A percentile compares a stretch with the other conserved stretches of the same genome.
phyloP scores from a whole-genome alignment of 352 stramenopile genomes.

The Phytophthora sansomeana region DNA sequence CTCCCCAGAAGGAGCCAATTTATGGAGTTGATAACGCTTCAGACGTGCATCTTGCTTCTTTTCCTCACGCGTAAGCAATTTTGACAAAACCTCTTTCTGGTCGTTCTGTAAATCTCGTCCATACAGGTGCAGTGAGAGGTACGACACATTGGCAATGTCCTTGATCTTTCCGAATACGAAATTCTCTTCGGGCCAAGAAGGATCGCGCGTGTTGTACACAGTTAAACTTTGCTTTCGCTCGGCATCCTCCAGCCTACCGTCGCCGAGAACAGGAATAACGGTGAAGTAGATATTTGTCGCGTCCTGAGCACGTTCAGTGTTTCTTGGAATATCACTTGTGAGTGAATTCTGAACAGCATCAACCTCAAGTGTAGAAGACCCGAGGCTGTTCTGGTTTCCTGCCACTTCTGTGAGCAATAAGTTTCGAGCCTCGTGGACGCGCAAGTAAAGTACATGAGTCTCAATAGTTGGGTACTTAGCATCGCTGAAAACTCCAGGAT shows the following conservation, averaged over 20 bases:
- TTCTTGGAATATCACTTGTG: constrained; percentile 14
- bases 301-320: constrained; percentile 14
- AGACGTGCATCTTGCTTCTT: constrained; percentile 39
- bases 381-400: constrained; percentile 4
- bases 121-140: constrained; percentile 79
- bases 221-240: constrained; percentile 72
- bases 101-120: constrained; percentile 57
- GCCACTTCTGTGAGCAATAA: constrained; percentile 35
- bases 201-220: constrained; percentile 68
- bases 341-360: constrained; percentile 1
- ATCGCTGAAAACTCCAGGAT: constrained; percentile 70
- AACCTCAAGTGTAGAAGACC: constrained; percentile 4
- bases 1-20: constrained; percentile 58
- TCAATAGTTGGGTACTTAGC: constrained; percentile 32
- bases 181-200: constrained; percentile 66
- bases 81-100: constrained; percentile 34
- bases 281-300: constrained; percentile 74
- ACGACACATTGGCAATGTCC: constrained; percentile 58
- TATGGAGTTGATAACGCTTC: constrained; percentile 60
- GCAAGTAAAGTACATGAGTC: constrained; percentile 56
- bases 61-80: constrained; percentile 50
- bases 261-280: constrained; percentile 59
- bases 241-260: constrained; percentile 47
- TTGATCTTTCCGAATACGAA: constrained; percentile 71
- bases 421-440: constrained; percentile 51